phyloP scores from a whole-genome alignment of 1,284 basidiomycete species.

The Phlebopus sp. region DNA sequence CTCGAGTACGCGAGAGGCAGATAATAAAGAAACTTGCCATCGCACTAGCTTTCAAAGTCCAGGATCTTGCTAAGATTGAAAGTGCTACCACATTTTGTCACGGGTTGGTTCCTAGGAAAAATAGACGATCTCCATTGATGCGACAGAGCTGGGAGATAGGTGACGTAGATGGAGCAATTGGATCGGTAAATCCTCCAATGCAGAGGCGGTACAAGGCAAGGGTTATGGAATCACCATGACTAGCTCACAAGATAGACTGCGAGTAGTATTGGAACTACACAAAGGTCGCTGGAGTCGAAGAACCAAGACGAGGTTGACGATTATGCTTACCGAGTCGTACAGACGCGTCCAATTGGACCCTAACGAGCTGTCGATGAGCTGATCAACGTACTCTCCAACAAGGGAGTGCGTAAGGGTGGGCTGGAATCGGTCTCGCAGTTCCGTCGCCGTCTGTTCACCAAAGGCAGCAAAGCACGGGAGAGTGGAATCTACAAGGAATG shows the following conservation, averaged over 20 bases:
- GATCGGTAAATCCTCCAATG: too few species aligned
- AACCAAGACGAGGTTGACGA: not conserved
- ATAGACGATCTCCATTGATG: too few species aligned
- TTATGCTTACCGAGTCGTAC: slow-evolving; percentile 77
- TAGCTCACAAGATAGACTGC: slow-evolving; percentile 67
- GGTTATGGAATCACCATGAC: not conserved
- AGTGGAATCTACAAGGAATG: slow-evolving; percentile 67
- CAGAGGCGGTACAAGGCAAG: too few species aligned
- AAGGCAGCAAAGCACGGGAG: slow-evolving; percentile 91
- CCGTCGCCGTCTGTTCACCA: slow-evolving; percentile 86
- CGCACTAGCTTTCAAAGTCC: too few species aligned
- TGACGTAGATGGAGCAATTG: too few species aligned
- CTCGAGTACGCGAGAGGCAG: too few species aligned
- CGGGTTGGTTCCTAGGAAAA: too few species aligned
- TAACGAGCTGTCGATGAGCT: slow-evolving; percentile 82
- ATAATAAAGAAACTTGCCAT: too few species aligned
- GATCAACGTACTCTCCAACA: slow-evolving; percentile 86
- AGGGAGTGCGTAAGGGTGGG: slow-evolving; percentile 85
- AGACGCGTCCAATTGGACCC: slow-evolving; percentile 92
- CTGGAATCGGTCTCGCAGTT: slow-evolving; percentile 92
- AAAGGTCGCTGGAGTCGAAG: slow-evolving; percentile 2
- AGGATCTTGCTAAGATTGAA: too few species aligned
- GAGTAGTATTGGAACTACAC: slow-evolving; percentile 80
- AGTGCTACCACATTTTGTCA: too few species aligned
- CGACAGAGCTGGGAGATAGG: too few species aligned